A percentile compares a stretch with the other conserved stretches of the same genome.
phyloP scores from a whole-genome alignment of 2,329 filamentous ascomycete species.

The Colletotrichum noveboracense region DNA sequence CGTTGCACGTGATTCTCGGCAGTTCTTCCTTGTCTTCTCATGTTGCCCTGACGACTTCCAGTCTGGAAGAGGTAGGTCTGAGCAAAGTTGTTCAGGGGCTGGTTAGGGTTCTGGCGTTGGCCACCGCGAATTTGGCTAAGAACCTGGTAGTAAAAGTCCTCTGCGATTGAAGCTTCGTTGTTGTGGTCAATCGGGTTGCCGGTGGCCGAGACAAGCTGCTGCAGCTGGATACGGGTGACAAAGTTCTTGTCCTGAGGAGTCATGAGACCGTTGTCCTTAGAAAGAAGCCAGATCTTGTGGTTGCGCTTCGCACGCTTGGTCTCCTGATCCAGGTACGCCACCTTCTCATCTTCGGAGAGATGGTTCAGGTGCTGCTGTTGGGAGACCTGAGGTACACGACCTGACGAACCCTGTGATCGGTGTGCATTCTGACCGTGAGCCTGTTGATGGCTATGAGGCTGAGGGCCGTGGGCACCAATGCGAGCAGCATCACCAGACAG shows the following conservation, averaged over 20 bases:
- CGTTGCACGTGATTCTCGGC: slow-evolving; percentile 98
- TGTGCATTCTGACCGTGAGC: slow-evolving; percentile 40
- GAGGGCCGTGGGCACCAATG: slow-evolving; percentile 25
- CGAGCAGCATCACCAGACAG: slow-evolving; percentile 53
- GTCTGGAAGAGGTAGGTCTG: slow-evolving; percentile 98
- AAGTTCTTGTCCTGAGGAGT: slow-evolving; percentile 99
- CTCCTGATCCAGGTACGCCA: slow-evolving; percentile 85
- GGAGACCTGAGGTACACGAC: slow-evolving; percentile 57
- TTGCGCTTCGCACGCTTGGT: slow-evolving; percentile 95
- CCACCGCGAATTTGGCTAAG: slow-evolving; percentile 93
- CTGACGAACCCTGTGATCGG: slow-evolving; percentile 62
- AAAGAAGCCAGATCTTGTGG: slow-evolving; percentile 94
- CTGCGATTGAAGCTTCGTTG: slow-evolving; percentile 79
- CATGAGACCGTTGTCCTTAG: slow-evolving; percentile 96
- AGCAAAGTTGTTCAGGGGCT: slow-evolving; percentile 93
- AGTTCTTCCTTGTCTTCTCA: slow-evolving; percentile 77
- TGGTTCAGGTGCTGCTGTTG: slow-evolving; percentile 69
- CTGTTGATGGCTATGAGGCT: slow-evolving; percentile 28
- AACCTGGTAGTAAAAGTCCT: slow-evolving; percentile 99
- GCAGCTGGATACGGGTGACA: slow-evolving; percentile 95
- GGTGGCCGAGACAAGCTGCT: slow-evolving; percentile 92
- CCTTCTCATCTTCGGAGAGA: slow-evolving; percentile 83
- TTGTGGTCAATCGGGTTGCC: slow-evolving; percentile 84
- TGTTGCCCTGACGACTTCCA: slow-evolving; percentile 78
- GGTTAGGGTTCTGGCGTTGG: slow-evolving; percentile 87